These are phyloP conservation scores for Ormosia emarginata DNA, from an alignment of 306 rosid species.

Conservation along the genomic window DNA sequence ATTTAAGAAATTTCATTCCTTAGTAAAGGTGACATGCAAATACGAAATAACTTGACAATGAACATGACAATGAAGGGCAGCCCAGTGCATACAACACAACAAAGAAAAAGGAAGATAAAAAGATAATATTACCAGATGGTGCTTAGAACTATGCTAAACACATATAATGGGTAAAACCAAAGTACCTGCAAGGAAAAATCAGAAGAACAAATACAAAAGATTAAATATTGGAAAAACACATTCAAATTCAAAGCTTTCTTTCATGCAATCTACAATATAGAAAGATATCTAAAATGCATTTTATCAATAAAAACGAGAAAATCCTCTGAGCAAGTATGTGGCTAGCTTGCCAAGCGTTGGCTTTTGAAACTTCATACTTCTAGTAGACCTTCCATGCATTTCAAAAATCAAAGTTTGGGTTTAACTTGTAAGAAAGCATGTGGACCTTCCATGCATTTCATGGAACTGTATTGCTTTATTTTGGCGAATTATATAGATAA, in stretches of 20 bases:
- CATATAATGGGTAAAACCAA: constrained; percentile 88
- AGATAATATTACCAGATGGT: constrained; percentile 58
- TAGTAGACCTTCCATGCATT: not conserved
- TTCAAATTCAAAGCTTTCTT: not conserved
- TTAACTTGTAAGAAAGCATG: not conserved
- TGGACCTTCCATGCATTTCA: no score
- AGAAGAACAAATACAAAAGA: constrained; percentile 11
- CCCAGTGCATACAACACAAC: not conserved
- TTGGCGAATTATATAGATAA: not conserved
- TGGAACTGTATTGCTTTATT: no score
- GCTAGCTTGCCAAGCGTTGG: not conserved
- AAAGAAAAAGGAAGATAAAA: not conserved
- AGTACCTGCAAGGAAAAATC: constrained; percentile 49
- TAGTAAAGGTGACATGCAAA: not conserved
- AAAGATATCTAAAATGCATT: constrained; percentile 6
- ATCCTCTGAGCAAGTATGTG: not conserved
- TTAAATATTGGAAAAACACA: not conserved
- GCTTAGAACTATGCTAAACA: constrained; percentile 82
- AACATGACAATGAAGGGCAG: not conserved
- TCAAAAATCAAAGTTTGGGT: not conserved
- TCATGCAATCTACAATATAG: not conserved
- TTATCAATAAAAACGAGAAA: constrained; percentile 7
- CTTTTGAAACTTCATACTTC: constrained; percentile 10
- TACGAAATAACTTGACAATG: not conserved
- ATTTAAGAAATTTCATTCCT: not conserved